Base-by-base conservation (phyloP, 148 eudicot genomes). In the Bassia scoparia region DNA sequence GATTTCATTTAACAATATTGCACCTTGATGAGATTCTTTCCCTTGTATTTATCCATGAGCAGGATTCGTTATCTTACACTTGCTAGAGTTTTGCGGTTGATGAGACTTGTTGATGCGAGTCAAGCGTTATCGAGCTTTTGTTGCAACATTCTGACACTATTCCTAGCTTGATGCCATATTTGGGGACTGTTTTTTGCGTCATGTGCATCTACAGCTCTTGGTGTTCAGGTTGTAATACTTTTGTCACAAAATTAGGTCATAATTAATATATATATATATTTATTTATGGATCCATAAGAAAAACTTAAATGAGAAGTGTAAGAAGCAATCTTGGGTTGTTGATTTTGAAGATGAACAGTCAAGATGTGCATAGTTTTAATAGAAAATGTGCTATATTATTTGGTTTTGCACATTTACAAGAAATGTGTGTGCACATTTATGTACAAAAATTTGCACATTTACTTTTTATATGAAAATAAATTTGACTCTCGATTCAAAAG, bases 61-160 rank as follows among this genome's bases (percentile, higher is more conserved):
- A 94, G 98, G 99, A 95, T 95, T 69, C 99, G 99, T 54, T 96
- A 96, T 86, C 99, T 96, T 81, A 86, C 92, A 77, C 90, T 96
- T 68, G 97, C 97, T 61, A 89, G 99, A 85, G 86, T 96, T 86
- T 76, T 96, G 76, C 82, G 99, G 63, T 72, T 96, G 69, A 86
- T 88, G 69, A 90, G 99, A 84, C 83, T n/a, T 96, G 61, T 77
- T 92, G 84, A 88, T 96, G 96, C 89, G 82, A 75, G 92, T 96
- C 77, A 70, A 82, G 69, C 89, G 84, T 37, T 96, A 88, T 79
- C 86, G 97, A 62, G 97, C 96, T 68, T 96, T 92, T 82, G 83
- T 96, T 83, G 94, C 99, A 14, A 96, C 99, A 71, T 96, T 96
- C 72, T 89, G 67, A 88, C 94, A 71, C 89, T 96, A n/a, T 96